Conservation (phyloP, 2,329 filamentous ascomycete species). For the Colletotrichum somersetense region DNA sequence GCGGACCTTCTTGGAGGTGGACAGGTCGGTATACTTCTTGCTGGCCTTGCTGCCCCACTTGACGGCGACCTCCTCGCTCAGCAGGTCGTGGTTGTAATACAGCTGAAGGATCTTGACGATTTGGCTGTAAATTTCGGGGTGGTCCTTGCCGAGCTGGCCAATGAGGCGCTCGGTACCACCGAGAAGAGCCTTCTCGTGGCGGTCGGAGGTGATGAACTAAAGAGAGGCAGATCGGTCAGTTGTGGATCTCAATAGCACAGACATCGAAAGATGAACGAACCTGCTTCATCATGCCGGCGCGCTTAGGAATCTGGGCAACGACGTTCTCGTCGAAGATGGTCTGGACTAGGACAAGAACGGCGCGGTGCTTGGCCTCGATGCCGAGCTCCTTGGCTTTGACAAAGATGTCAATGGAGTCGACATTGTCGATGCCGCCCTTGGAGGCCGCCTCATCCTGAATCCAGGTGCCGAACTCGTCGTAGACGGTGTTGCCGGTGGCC, state of each 20-base stretch:
- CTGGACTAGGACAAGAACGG: constrained; percentile 90
- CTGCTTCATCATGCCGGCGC: constrained; percentile 90
- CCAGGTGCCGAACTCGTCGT: constrained; percentile 95
- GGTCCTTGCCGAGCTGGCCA: constrained; percentile 76
- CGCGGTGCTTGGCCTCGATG: constrained; percentile 95
- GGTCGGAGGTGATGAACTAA: constrained; percentile 86
- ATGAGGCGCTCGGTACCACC: constrained; percentile 96
- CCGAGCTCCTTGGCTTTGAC: constrained; percentile 96
- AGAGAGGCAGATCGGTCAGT: constrained; percentile 47
- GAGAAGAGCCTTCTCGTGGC: constrained; percentile 94
- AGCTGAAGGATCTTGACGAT: constrained; percentile 89
- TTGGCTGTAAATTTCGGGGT: constrained; percentile 80
- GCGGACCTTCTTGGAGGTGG: constrained; percentile 45
- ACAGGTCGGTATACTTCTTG: constrained; percentile 83
- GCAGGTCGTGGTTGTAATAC: constrained; percentile 91
- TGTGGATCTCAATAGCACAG: not conserved
- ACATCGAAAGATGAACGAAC: constrained; percentile 57
- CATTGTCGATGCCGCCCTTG: constrained; percentile 80
- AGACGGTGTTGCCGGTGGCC: constrained; percentile 78
- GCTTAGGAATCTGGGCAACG: constrained; percentile 85
- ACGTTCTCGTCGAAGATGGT: constrained; percentile 94
- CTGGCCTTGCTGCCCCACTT: constrained; percentile 95
- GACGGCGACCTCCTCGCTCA: constrained; percentile 88
- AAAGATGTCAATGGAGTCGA: constrained; percentile 93
- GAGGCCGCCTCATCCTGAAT: constrained; percentile 80